These are phyloP conservation scores for Kazachstania viticola DNA, from an alignment of 805 yeast species.

Conservation along the genomic window DNA sequence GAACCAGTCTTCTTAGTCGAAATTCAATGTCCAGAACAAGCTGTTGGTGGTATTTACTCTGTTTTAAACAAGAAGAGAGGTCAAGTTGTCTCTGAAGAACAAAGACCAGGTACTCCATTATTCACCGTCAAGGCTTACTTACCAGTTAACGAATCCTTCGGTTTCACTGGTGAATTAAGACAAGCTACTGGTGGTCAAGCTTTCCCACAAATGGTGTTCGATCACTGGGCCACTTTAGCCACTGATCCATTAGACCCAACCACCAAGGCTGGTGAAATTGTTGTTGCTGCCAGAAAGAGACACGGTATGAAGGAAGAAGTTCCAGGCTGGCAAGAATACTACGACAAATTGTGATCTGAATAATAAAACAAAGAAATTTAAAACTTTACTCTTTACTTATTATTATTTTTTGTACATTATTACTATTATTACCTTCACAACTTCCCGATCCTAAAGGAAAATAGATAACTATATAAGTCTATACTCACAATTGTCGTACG, in stretches of 20 bases:
- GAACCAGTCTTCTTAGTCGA: conserved; percentile 99
- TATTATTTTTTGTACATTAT: not conserved
- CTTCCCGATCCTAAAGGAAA: not conserved
- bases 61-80: conserved; percentile 99
- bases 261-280: conserved; percentile 58
- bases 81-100: conserved; percentile 98
- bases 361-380: not conserved
- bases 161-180: conserved; percentile 98
- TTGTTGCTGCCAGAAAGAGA: conserved; percentile 72
- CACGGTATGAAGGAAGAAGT: conserved; percentile 94
- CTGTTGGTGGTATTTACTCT: conserved; percentile 99
- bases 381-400: not conserved
- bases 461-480: not conserved
- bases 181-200: conserved; percentile 99
- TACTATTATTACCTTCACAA: not conserved
- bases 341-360: conserved; percentile 63
- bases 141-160: conserved; percentile 99
- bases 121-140: conserved; percentile 99
- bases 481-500: not conserved
- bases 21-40: conserved; percentile 98
- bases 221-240: conserved; percentile 87
- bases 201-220: conserved; percentile 99
- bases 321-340: conserved; percentile 99
- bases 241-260: conserved; percentile 91
- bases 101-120: conserved; percentile 99